Base-by-base conservation (phyloP, 2,329 filamentous ascomycete genomes). In the Geosmithia flava region DNA sequence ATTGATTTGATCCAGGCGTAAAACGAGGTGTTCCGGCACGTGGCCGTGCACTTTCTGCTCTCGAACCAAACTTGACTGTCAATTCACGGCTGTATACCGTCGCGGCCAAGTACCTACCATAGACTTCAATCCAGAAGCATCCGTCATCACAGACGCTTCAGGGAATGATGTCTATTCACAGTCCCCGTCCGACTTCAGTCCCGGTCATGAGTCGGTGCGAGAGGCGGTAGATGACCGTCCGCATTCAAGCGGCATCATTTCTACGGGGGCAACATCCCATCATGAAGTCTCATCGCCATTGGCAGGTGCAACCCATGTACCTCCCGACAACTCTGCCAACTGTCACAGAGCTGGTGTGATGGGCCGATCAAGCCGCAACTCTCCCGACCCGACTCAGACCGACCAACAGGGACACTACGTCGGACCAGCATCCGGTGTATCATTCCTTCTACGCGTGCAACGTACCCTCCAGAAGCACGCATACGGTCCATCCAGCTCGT, bases 401-500 rank as follows among this genome's bases (percentile, higher is more conserved):
- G 54, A 55, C 42, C 53, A 50, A 15, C 52, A 55, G 47, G 54
- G 52, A 10, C 53, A 55, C 33, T 55, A 55, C 20, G 51, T 55
- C 29, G 54, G 54, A 2, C 53, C 54, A 3, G 49, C 53, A 16
- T 55, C 54, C 0, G 53, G 54, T 2, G 50, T 54, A 2, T 54
- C 53, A 1, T 55, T 55, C 29, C 41, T 55, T 20, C 20, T 55
- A 19, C 37, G 54, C 15, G 50, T 55, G 2, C 53, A 55, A 49
- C 53, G 52, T 39, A 47, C 50, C 3, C 47, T 55, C 7, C 52
- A 55, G 4, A 53, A 51, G 43, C 67, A 71, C 42, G 63, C 68
- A 47, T 65, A 64, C 13, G 60, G 60, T 7, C 62, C 65, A 1
- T 59, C 58, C 7, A 62, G 61, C 8, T 20, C 71, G 6, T 66